Conservation (phyloP, 768 basidiomycete species). For the Leccinum incarnatum region DNA sequence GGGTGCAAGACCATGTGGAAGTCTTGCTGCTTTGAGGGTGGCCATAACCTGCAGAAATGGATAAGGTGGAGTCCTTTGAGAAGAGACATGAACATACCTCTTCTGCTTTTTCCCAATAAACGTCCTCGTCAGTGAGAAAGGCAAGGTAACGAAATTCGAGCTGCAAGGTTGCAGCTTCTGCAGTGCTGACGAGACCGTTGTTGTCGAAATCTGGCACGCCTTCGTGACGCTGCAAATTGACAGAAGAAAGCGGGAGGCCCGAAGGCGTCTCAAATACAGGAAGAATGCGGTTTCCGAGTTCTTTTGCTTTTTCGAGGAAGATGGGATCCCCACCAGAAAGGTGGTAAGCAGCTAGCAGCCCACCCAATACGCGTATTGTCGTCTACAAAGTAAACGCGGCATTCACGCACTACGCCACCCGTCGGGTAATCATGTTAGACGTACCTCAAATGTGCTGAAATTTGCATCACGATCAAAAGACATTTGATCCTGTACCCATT, state of each 20-base stretch:
- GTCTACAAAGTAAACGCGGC: slow-evolving; percentile 49
- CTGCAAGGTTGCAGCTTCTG: slow-evolving; percentile 87
- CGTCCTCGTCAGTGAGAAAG: slow-evolving; percentile 67
- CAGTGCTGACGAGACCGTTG: slow-evolving; percentile 65
- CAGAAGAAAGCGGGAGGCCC: slow-evolving; percentile 74
- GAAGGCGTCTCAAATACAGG: slow-evolving; percentile 79
- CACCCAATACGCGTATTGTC: slow-evolving; percentile 89
- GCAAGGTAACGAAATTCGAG: slow-evolving; percentile 91
- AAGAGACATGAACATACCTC: slow-evolving; percentile 39
- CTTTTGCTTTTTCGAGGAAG: slow-evolving; percentile 73
- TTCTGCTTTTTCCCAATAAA: slow-evolving; percentile 82
- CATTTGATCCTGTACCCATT: slow-evolving; percentile 72
- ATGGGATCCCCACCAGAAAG: slow-evolving; percentile 65
- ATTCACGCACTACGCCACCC: not conserved
- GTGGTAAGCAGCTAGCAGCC: slow-evolving; percentile 83
- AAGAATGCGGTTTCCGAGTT: slow-evolving; percentile 84
- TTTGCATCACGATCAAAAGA: slow-evolving; percentile 73
- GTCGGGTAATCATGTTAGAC: slow-evolving; percentile 18
- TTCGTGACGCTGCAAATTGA: slow-evolving; percentile 65
- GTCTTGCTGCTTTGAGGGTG: slow-evolving; percentile 57
- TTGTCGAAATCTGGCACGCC: slow-evolving; percentile 63
- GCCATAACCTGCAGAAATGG: slow-evolving; percentile 54
- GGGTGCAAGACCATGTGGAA: slow-evolving; percentile 74
- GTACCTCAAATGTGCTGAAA: slow-evolving; percentile 90
- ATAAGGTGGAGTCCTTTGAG: not conserved